phyloP scores from a whole-genome alignment of 2,329 filamentous ascomycete genomes.

The Colletotrichum echinochloae region DNA sequence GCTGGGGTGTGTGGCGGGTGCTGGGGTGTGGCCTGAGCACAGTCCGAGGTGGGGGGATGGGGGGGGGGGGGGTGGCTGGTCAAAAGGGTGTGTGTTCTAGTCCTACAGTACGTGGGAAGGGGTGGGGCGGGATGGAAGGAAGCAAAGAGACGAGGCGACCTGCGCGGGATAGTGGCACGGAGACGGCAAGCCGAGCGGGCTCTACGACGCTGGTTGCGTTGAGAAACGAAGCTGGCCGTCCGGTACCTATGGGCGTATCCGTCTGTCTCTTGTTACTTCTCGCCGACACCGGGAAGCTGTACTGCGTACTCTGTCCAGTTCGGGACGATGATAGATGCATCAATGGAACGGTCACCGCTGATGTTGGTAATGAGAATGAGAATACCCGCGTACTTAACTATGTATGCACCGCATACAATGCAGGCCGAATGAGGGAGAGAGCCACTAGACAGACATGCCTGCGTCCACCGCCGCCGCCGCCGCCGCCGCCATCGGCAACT shows the following conservation, averaged over 20 bases:
- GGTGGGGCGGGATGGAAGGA: conserved; percentile 4
- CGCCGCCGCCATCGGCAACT: background rate
- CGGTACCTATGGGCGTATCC: background rate
- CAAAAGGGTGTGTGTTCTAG: background rate
- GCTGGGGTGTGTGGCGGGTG: background rate
- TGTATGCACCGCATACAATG: background rate
- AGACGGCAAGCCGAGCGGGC: conserved; percentile 35
- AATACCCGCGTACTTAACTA: too few relatives aligned
- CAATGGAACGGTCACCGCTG: background rate
- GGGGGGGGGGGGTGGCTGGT: background rate
- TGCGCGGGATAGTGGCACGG: conserved; percentile 38
- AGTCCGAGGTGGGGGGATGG: background rate
- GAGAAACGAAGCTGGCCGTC: conserved; percentile 15
- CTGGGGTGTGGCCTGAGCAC: background rate
- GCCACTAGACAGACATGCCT: background rate
- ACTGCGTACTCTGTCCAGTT: too few relatives aligned
- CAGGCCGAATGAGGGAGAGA: background rate
- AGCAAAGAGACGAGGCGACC: conserved; percentile 14
- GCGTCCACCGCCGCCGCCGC: background rate
- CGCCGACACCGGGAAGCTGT: background rate
- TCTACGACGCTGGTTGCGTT: conserved; percentile 36
- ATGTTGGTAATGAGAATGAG: background rate
- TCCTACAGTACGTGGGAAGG: background rate
- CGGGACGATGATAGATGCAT: too few relatives aligned
- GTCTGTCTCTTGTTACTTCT: background rate